Evolutionary conservation across 2,329 filamentous ascomycete species (phyloP), one percentile per base, ranked within the genome.

Genomic region (Penicillium brasilianum): DNA sequence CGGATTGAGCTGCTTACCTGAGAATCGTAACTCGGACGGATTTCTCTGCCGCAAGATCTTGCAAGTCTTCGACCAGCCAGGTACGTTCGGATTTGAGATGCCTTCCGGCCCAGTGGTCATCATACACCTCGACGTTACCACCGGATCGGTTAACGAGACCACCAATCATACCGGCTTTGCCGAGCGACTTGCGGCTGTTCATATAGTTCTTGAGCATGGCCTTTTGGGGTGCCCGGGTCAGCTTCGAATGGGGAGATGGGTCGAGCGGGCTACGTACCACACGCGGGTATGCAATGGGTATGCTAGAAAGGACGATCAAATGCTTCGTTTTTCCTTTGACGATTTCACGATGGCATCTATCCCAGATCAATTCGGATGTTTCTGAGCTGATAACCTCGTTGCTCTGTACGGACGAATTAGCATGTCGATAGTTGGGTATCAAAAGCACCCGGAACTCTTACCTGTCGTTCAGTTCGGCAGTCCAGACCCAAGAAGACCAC

Each of bases 31-130:
- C 84, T 46, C 95, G 90, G 54, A 97, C 86, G 14, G 92, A 97
- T 75, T 96, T 96, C 74, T 95, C 92, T 22, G 92, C 92, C 9
- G 96, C 93, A 61, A 99, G 83, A 71, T 97, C 92, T 77, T 99
- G 96, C 28, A 99, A 81, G 70, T 97, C 93, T 73, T 95, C 90
- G 43, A 99, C 87, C 64, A 98, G 84, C 76, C 91, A 90, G 64
- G 89, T 91, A 54, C 95, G 88, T 78, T 99, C 95, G 28, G 87
- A 84, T 75, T 98, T 99, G 80, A 98, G 93, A 72, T 93, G 91
- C 74, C 92, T 96, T 39, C 94, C 92, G 0, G 94, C 97, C 95
- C 95, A 99, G 74, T 99, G 94, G 76, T 98, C 95, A 73, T 97
- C 94, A 10, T 97, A 82, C 14, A 98, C 91, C 76, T 98, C 95